Evolutionary conservation across 148 eudicot species (phyloP).

Genomic region (Vaccinium myrtillus): DNA sequence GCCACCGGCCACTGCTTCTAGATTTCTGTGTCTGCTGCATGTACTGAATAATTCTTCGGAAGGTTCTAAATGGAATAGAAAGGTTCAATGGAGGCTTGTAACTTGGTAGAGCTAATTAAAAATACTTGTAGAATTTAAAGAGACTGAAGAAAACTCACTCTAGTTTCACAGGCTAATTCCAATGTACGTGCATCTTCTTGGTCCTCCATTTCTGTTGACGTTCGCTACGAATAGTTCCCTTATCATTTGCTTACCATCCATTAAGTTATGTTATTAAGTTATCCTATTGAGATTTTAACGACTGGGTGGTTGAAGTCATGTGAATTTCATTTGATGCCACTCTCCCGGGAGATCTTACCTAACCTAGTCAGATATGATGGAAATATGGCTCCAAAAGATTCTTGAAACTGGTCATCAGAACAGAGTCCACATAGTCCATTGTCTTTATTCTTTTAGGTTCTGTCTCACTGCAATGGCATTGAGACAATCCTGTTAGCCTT

Average conservation of each 20-base stretch:
- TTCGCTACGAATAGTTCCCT: neutral
- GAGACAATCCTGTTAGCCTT: neutral
- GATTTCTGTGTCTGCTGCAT: conserved; percentile 4
- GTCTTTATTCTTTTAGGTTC: neutral
- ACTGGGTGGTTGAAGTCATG: neutral
- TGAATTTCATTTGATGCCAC: neutral
- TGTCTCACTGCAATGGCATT: neutral
- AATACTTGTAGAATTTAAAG: neutral
- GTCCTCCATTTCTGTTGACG: neutral
- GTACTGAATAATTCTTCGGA: neutral
- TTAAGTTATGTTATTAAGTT: neutral
- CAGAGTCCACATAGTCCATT: neutral
- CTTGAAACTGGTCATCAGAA: neutral
- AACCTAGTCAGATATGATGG: neutral
- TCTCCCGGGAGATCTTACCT: neutral
- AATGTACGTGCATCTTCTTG: neutral
- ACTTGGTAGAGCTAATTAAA: neutral
- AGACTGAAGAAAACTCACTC: neutral
- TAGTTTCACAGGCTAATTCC: neutral
- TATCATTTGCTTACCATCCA: neutral
- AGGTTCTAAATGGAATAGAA: neutral
- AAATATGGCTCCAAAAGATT: neutral
- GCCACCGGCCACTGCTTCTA: neutral
- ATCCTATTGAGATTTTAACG: neutral
- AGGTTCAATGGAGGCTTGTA: neutral